Conservation (phyloP, 2,329 filamentous ascomycete genomes). For the Aspergillus ruber region DNA sequence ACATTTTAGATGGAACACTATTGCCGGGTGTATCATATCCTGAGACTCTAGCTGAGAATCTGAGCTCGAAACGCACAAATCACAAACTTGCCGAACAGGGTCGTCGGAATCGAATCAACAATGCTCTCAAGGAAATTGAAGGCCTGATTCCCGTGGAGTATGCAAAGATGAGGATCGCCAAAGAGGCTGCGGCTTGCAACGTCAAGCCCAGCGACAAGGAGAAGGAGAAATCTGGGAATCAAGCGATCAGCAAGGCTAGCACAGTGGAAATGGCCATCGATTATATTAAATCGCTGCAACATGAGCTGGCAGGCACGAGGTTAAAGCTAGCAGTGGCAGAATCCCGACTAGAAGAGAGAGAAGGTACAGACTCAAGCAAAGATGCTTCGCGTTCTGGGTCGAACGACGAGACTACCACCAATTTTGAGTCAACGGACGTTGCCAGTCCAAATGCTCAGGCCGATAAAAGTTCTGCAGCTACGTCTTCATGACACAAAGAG, state of each 20-base stretch:
- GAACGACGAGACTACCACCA: not conserved
- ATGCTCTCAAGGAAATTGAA: slow-evolving; percentile 85
- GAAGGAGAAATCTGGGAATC: slow-evolving; percentile 43
- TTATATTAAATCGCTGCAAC: slow-evolving; percentile 81
- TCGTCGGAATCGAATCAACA: slow-evolving; percentile 89
- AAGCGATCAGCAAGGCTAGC: slow-evolving; percentile 83
- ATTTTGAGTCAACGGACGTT: not conserved
- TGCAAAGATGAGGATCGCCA: slow-evolving; percentile 38
- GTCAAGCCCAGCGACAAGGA: slow-evolving; percentile 37
- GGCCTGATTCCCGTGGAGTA: slow-evolving; percentile 62
- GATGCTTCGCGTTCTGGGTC: not conserved
- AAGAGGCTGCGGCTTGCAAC: slow-evolving; percentile 35
- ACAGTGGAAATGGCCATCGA: slow-evolving; percentile 97
- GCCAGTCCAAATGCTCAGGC: not conserved
- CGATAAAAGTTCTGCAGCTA: not conserved
- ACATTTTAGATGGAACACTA: slow-evolving; percentile 87
- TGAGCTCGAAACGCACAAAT: slow-evolving; percentile 93
- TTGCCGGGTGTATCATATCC: slow-evolving; percentile 88
- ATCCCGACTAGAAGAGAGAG: slow-evolving; percentile 44
- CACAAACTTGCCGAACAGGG: slow-evolving; percentile 98
- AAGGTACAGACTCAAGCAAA: not conserved
- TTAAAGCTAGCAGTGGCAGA: slow-evolving; percentile 60
- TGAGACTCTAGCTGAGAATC: slow-evolving; percentile 80
- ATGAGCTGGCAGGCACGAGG: slow-evolving; percentile 62
- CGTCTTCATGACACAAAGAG: not conserved